Conservation (phyloP, 257 asterid genomes). For the Nicotiana undulata region DNA sequence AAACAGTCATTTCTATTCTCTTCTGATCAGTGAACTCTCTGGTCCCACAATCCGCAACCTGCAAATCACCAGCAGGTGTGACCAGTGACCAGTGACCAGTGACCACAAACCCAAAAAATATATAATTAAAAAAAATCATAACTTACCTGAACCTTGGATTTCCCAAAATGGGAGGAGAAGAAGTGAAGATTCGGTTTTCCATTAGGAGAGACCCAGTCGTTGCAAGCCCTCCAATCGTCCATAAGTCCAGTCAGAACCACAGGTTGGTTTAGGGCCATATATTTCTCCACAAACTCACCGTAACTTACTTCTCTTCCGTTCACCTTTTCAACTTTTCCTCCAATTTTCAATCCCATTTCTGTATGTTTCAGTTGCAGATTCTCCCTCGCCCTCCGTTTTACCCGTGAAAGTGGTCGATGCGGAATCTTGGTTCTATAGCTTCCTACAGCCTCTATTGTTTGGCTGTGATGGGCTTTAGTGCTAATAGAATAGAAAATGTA, state of each 20-base stretch:
- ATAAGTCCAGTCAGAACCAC: slow-evolving; percentile 79
- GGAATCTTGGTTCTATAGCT: background rate
- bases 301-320: slow-evolving; percentile 59
- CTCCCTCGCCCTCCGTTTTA: background rate
- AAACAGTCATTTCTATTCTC: slow-evolving; percentile 78
- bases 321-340: slow-evolving; percentile 64
- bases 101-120: background rate
- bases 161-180: slow-evolving; percentile 58
- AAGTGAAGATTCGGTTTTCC: slow-evolving; percentile 67
- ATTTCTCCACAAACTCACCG: slow-evolving; percentile 43
- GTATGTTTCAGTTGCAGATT: background rate
- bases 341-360: slow-evolving; percentile 49
- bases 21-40: slow-evolving; percentile 78
- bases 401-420: background rate
- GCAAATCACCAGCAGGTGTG: background rate
- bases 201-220: slow-evolving; percentile 63
- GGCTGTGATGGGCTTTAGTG: too few relatives aligned
- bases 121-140: too few relatives aligned
- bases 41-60: slow-evolving; percentile 90
- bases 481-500: too few relatives aligned
- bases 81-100: too few relatives aligned
- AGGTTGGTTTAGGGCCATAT: slow-evolving; percentile 59
- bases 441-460: background rate
- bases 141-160: slow-evolving; percentile 71
- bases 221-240: slow-evolving; percentile 74